A percentile compares a stretch with the other conserved stretches of the same genome.
These are phyloP conservation scores for Spergularia marina DNA, from an alignment of 148 eudicot species.

Conservation along the genomic window DNA sequence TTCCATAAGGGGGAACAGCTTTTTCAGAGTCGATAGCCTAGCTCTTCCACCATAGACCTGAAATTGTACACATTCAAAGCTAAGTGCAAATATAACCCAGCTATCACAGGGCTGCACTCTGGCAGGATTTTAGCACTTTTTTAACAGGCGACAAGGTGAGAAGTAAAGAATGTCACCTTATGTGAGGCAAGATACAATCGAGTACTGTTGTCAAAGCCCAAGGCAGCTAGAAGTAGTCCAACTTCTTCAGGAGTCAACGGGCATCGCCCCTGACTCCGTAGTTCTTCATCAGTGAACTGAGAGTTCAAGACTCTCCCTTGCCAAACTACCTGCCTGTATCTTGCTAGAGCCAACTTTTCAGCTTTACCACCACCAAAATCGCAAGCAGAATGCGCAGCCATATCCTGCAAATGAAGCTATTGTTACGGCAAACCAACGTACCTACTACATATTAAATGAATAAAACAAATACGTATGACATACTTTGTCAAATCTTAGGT, in stretches of 20 bases:
- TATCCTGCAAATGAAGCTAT: constrained; percentile 53
- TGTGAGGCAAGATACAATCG: constrained; percentile 95
- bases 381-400: constrained; percentile 99
- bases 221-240: constrained; percentile 83
- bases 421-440: not conserved
- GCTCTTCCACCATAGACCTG: constrained; percentile 94
- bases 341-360: constrained; percentile 86
- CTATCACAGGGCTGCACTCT: not conserved
- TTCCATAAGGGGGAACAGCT: constrained; percentile 81
- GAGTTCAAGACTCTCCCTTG: constrained; percentile 93
- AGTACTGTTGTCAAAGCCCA: constrained; percentile 89
- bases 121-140: not conserved
- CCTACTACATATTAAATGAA: not conserved
- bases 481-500: constrained; percentile 97
- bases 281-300: constrained; percentile 91
- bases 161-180: constrained; percentile 47
- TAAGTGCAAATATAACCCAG: not conserved
- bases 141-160: not conserved
- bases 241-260: constrained; percentile 97
- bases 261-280: constrained; percentile 91
- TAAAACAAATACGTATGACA: not conserved
- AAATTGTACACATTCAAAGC: constrained; percentile 5
- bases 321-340: constrained; percentile 86
- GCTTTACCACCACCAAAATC: constrained; percentile 98
- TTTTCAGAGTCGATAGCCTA: constrained; percentile 63